Conservation (phyloP, 345 rosid genomes). For the Salix viminalis region DNA sequence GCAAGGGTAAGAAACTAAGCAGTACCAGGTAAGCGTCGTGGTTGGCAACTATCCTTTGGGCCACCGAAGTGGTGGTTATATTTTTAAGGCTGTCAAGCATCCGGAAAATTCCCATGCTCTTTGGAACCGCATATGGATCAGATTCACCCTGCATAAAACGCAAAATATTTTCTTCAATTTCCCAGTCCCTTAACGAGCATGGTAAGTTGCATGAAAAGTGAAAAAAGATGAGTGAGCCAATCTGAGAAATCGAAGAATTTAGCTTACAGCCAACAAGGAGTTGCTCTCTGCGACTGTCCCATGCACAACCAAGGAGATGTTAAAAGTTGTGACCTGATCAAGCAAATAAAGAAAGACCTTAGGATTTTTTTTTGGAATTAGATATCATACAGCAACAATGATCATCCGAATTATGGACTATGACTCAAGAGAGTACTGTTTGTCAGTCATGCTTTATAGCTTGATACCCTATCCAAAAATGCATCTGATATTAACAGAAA, state of each 20-base stretch:
- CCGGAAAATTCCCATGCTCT: slow-evolving; percentile 67
- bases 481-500: neutral
- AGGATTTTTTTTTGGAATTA: neutral
- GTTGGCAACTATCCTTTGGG: slow-evolving; percentile 77
- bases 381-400: neutral
- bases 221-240: neutral
- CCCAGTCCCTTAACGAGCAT: neutral
- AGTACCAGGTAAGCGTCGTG: slow-evolving; percentile 73
- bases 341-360: neutral
- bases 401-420: neutral
- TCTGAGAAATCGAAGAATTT: neutral
- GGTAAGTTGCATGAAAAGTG: neutral
- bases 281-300: slow-evolving; percentile 78
- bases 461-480: neutral
- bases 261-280: slow-evolving; percentile 36
- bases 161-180: neutral
- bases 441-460: neutral
- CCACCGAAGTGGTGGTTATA: slow-evolving; percentile 68
- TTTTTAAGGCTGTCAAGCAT: slow-evolving; percentile 69
- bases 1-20: neutral
- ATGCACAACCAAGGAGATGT: slow-evolving; percentile 74
- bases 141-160: slow-evolving; percentile 47
- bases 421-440: neutral
- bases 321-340: slow-evolving; percentile 74
- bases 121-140: slow-evolving; percentile 75